A percentile compares a stretch with the other conserved stretches of the same genome.
These are phyloP conservation scores for Diaporthe humulicola DNA, from an alignment of 2,329 filamentous ascomycete genomes.

Conservation along the genomic window DNA sequence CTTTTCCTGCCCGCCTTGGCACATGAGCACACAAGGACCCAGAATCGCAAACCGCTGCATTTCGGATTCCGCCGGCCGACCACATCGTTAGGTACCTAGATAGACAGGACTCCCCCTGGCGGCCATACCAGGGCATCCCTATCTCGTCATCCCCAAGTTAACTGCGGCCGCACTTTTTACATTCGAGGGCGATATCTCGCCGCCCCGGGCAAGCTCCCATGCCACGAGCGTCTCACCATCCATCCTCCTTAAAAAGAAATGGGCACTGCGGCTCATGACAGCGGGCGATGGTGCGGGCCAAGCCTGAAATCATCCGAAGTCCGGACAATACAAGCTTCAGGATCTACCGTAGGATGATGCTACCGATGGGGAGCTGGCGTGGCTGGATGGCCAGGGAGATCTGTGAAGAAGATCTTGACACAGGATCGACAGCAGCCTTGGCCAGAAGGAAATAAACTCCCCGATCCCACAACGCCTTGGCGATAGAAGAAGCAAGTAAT, in stretches of 20 bases:
- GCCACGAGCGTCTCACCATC: slow-evolving; percentile 13
- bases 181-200: neutral
- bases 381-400: neutral
- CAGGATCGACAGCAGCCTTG: neutral
- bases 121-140: neutral
- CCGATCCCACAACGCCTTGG: neutral
- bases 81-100: neutral
- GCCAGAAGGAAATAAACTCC: neutral
- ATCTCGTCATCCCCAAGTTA: neutral
- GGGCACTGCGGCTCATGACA: neutral
- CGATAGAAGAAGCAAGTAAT: neutral
- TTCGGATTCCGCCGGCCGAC: slow-evolving; percentile 7
- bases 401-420: neutral
- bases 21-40: neutral
- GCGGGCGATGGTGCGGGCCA: slow-evolving; percentile 13
- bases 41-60: neutral
- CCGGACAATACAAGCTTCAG: slow-evolving; percentile 21
- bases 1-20: slow-evolving; percentile 17
- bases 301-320: slow-evolving; percentile 19
- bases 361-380: neutral
- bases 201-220: neutral
- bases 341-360: slow-evolving; percentile 3
- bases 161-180: neutral
- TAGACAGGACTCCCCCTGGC: neutral
- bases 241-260: neutral